Percentiles rank a stretch among this genome's conserved stretches.
These are phyloP conservation scores for Durusdinium trenchii DNA, from an alignment of 73 alveolate genomes.

Conservation along the genomic window DNA sequence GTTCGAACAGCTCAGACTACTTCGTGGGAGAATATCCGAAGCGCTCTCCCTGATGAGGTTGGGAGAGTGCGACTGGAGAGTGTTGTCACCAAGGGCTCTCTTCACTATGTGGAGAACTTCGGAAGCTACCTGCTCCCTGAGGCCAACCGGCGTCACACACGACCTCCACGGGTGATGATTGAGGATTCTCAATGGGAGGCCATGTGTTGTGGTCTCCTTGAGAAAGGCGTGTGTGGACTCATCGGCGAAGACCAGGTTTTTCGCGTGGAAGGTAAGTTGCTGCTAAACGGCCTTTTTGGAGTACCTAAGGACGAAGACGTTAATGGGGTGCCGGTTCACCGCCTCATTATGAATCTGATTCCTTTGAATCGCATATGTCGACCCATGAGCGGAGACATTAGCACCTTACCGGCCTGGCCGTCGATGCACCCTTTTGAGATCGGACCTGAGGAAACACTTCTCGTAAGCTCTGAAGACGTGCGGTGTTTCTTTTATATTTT, in stretches of 20 bases:
- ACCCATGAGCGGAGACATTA: background rate
- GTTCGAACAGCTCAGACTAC: background rate
- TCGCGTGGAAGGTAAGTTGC: background rate
- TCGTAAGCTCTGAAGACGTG: background rate
- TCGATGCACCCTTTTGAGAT: background rate
- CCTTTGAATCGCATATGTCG: background rate
- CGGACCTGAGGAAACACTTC: background rate
- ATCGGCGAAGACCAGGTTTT: background rate
- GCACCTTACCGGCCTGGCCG: background rate
- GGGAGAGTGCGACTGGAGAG: background rate
- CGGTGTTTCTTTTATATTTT: too few species aligned
- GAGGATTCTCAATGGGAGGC: background rate
- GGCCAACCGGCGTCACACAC: background rate
- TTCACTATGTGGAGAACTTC: background rate
- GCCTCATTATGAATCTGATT: background rate
- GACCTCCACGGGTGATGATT: constrained; percentile 8
- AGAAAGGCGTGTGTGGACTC: background rate
- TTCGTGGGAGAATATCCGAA: background rate
- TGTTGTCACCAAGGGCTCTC: background rate
- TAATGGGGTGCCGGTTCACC: background rate
- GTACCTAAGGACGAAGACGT: background rate
- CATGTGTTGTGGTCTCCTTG: background rate
- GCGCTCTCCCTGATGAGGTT: background rate
- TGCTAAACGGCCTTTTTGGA: background rate
- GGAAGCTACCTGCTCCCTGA: background rate